Conservation (phyloP, 176 grass and related monocot species). For the Rhynchospora tenuis region DNA sequence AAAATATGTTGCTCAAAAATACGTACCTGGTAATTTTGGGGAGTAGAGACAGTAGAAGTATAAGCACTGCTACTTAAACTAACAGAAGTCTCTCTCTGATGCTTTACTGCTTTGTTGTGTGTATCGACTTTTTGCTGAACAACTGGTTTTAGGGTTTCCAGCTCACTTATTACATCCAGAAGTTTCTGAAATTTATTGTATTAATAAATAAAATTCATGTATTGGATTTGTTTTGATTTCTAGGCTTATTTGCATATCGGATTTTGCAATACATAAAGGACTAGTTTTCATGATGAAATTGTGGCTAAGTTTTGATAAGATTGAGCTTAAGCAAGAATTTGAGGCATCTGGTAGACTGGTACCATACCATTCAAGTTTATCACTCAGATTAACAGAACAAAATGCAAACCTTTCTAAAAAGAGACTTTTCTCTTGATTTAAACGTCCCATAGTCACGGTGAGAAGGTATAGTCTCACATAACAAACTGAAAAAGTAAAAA, state of each 20-base stretch:
- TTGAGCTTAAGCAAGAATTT: not conserved
- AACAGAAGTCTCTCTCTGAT: conserved; percentile 28
- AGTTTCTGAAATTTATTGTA: conserved; percentile 66
- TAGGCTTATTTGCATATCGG: conserved; percentile 7
- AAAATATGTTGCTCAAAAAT: conserved; percentile 8
- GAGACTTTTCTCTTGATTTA: conserved; percentile 40
- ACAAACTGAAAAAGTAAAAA: conserved; percentile 46
- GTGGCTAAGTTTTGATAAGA: not conserved
- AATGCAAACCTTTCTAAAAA: conserved; percentile 55
- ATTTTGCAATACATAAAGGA: conserved; percentile 27
- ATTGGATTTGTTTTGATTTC: not conserved
- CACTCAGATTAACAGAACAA: not conserved
- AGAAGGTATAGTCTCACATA: conserved; percentile 89
- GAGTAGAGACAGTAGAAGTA: conserved; percentile 29
- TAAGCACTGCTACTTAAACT: conserved; percentile 31
- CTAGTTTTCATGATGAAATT: not conserved
- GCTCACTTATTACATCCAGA: conserved; percentile 68
- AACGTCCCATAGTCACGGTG: conserved; percentile 69
- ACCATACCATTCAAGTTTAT: not conserved
- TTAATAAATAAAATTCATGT: not conserved
- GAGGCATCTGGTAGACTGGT: not conserved
- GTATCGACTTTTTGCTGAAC: conserved; percentile 53
- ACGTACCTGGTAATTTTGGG: conserved; percentile 62
- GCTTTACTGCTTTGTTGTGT: conserved; percentile 47
- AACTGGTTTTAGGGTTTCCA: conserved; percentile 87